These are phyloP conservation scores for Tetrastigma voinierianum DNA, from an alignment of 164 flowering plant genomes.

Conservation along the genomic window DNA sequence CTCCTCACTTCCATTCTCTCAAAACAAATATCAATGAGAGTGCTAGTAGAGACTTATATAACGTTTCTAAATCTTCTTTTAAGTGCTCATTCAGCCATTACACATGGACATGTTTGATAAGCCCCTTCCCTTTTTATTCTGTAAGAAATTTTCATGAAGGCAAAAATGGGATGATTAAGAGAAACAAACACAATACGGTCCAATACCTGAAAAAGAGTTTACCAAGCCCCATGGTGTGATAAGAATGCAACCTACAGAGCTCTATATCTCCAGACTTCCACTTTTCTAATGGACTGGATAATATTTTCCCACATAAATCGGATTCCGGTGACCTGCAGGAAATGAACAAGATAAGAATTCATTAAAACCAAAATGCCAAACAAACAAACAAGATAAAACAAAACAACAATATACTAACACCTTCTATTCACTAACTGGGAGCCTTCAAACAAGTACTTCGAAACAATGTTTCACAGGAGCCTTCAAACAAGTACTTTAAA, in stretches of 20 bases:
- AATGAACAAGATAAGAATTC: background rate
- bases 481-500: no score
- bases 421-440: no score
- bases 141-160: background rate
- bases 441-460: no score
- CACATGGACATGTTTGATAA: background rate
- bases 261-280: slow-evolving; percentile 93
- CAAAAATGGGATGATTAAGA: background rate
- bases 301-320: slow-evolving; percentile 98
- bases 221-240: slow-evolving; percentile 99
- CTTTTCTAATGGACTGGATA: slow-evolving; percentile 73
- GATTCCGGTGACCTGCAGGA: slow-evolving; percentile 75
- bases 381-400: background rate
- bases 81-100: no score
- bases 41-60: no score
- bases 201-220: slow-evolving; percentile 80
- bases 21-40: no score
- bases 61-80: no score
- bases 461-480: no score
- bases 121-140: background rate
- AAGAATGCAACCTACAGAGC: slow-evolving; percentile 95
- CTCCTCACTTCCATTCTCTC: no score
- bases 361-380: background rate
- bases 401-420: background rate
- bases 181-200: slow-evolving; percentile 4